Conservation (phyloP, 2,329 filamentous ascomycete genomes). For the Pseudogymnoascus sp. region DNA sequence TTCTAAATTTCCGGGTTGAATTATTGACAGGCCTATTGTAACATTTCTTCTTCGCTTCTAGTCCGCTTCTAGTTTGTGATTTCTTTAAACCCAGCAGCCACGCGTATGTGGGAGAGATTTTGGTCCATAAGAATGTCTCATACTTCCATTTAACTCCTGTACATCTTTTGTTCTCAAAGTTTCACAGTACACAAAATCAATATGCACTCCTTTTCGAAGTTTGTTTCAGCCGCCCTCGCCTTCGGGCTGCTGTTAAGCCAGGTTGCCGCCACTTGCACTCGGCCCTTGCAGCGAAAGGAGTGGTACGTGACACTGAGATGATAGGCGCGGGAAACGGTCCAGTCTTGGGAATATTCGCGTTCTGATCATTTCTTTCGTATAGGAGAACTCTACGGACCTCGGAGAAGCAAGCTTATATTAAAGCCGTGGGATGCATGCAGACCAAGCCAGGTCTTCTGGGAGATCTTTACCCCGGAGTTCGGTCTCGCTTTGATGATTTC, state of each 20-base stretch:
- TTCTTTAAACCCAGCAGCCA: neutral
- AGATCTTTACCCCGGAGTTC: constrained; percentile 35
- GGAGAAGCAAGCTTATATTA: constrained; percentile 38
- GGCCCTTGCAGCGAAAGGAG: neutral
- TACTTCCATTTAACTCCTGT: neutral
- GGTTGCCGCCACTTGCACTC: neutral
- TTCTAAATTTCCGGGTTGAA: neutral
- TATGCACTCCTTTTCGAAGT: neutral
- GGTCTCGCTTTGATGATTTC: constrained; percentile 46
- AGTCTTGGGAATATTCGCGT: neutral
- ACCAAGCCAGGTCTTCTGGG: constrained; percentile 33
- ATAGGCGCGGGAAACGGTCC: neutral
- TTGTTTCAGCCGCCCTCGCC: neutral
- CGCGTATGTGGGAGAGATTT: neutral
- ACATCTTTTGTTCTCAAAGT: neutral
- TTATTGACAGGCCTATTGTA: neutral
- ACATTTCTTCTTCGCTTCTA: neutral
- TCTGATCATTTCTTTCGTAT: neutral
- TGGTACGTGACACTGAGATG: neutral
- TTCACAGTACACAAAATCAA: neutral
- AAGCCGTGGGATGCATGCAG: constrained; percentile 41
- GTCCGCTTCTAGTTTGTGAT: neutral
- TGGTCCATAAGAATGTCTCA: neutral
- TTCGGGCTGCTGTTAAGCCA: neutral
- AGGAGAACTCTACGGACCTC: constrained; percentile 30